These are phyloP conservation scores for Cystofilobasidium ferigula DNA, from an alignment of 768 basidiomycete genomes.

Conservation along the genomic window DNA sequence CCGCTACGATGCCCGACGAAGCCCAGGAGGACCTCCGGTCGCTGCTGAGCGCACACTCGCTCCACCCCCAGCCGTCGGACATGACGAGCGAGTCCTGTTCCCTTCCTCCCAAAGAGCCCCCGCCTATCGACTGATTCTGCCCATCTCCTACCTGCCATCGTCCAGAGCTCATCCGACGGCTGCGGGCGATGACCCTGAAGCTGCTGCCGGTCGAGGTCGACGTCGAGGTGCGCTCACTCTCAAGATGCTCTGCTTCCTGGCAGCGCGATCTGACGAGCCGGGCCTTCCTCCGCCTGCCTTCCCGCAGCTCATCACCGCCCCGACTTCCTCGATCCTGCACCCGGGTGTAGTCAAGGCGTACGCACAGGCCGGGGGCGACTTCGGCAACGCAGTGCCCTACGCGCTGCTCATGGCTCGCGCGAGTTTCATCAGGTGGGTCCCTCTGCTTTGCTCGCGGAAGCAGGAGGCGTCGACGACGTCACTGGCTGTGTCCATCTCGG, in stretches of 20 bases:
- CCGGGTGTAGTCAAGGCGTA: slow-evolving; percentile 62
- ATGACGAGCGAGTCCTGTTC: slow-evolving; percentile 1
- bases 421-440: slow-evolving; percentile 14
- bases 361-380: slow-evolving; percentile 72
- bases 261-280: background rate
- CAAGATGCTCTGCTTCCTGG: background rate
- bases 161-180: slow-evolving; percentile 71
- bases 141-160: background rate
- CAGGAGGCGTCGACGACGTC: too few species aligned
- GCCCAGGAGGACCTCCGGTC: background rate
- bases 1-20: background rate
- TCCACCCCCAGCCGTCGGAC: background rate
- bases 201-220: slow-evolving; percentile 76
- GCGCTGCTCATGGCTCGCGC: slow-evolving; percentile 33
- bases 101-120: too few species aligned
- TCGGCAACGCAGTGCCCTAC: slow-evolving; percentile 59
- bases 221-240: slow-evolving; percentile 32
- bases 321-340: slow-evolving; percentile 74
- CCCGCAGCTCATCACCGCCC: slow-evolving; percentile 49
- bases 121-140: background rate
- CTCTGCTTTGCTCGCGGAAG: background rate
- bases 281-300: background rate
- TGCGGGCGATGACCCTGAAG: slow-evolving; percentile 61
- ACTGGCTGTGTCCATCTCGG: too few species aligned
- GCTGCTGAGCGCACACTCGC: slow-evolving; percentile 2